Evolutionary conservation across 108 stramenopile genomes (phyloP).

Genomic region (Cyclotella cryptica): DNA sequence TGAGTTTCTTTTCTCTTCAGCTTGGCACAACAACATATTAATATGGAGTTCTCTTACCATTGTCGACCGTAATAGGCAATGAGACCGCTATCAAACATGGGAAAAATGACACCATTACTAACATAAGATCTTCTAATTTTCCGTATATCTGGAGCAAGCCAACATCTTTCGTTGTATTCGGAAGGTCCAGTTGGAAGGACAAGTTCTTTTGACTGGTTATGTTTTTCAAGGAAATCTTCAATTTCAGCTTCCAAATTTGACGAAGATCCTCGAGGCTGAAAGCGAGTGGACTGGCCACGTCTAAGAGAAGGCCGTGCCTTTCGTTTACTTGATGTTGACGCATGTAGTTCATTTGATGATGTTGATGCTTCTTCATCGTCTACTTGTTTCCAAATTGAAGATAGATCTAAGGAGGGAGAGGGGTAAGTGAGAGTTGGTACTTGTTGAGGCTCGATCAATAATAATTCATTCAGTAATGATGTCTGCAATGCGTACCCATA

Average conservation of each 20-base stretch:
- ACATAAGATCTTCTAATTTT: constrained; percentile 72
- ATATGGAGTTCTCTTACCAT: constrained; percentile 54
- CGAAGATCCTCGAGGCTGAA: neutral
- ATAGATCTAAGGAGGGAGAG: constrained; percentile 42
- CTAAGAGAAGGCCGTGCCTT: neutral
- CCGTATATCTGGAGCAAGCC: constrained; percentile 73
- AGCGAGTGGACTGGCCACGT: neutral
- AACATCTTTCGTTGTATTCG: constrained; percentile 65
- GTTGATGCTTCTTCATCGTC: constrained; percentile 33
- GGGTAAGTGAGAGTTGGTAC: neutral
- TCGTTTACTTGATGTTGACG: constrained; percentile 9
- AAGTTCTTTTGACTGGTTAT: constrained; percentile 33
- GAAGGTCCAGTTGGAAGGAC: constrained; percentile 68
- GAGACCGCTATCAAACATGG: constrained; percentile 76
- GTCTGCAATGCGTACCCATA: constrained; percentile 48
- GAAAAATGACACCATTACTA: constrained; percentile 64
- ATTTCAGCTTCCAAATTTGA: constrained; percentile 10
- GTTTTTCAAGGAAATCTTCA: constrained; percentile 30
- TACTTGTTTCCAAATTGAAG: constrained; percentile 63
- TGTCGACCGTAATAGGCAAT: constrained; percentile 71
- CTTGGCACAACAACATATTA: too few species aligned
- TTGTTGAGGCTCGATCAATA: too few species aligned
- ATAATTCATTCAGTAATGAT: neutral
- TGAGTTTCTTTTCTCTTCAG: too few species aligned
- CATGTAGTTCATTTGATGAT: constrained; percentile 1